Base-by-base conservation (phyloP, 352 stramenopile genomes). In the Proteromonas lacertae region DNA sequence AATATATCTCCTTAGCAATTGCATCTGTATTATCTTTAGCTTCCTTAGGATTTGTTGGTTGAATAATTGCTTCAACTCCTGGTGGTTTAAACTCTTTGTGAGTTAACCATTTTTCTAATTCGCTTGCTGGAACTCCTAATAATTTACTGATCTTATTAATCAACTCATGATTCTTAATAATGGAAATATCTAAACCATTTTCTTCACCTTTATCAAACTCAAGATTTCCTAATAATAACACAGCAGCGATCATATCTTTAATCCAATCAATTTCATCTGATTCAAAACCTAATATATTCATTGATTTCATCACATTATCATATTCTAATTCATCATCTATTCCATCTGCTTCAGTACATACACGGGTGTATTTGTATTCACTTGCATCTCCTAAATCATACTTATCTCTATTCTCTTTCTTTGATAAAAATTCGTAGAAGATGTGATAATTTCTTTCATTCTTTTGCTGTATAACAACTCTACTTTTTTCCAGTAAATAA, bases 401-500 rank as follows among this genome's bases (percentile, higher is more conserved):
- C 13, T 31, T 12, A 6, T 18, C 1, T 24, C 31, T n/a, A 12
- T 13, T 16, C 4, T 12, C 1, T 21, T 9, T 22, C 7, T 22
- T 22, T 25, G 13, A 4, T n/a, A 39, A 80, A 10, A 96, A 47
- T 52, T 93, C 68, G 54, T 96, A 97, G 49, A 97, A 96, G 23
- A 96, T 80, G 52, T 97, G 83, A 59, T 92, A 97, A 54, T 95
- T 96, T 13, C 84, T 59, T 56, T 96, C 86, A 2, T 69, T 52
- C 13, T 80, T 50, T 14, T 19, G 4, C 23, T 42, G 36, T 19
- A 50, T 81, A 82, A 23, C 66, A 63, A 2, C 92, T 63, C 21
- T 95, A 72, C 13, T 81, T 72, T 43, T 77, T 50, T 97, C 83
- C 8, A 97, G 57, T 31, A 97, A 58, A 47, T 94, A 97, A 20